Evolutionary conservation across 805 yeast species (phyloP).

Genomic region (Hanseniaspora osmophila): DNA sequence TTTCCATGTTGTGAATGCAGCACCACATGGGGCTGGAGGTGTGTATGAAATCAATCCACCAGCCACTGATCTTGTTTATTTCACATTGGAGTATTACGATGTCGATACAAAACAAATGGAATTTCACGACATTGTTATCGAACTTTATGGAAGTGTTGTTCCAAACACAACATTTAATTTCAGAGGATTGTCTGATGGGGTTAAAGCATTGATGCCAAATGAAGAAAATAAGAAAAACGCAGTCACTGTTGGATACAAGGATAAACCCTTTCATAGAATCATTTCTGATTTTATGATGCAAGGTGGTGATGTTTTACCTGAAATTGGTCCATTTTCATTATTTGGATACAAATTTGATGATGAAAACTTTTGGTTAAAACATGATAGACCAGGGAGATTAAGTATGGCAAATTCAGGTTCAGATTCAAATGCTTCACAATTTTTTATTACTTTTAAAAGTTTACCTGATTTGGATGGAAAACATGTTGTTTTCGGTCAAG

Average conservation of each 20-base stretch:
- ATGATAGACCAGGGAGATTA: constrained; percentile 53
- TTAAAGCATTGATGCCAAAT: constrained; percentile 21
- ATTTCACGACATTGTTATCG: constrained; percentile 32
- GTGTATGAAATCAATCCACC: constrained; percentile 24
- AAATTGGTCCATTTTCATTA: constrained; percentile 69
- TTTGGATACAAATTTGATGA: constrained; percentile 63
- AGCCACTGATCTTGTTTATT: constrained; percentile 13
- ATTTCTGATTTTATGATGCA: constrained; percentile 66
- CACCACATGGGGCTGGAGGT: constrained; percentile 1
- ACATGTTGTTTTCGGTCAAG: constrained; percentile 72
- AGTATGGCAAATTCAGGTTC: constrained; percentile 64
- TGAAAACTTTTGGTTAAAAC: constrained; percentile 59
- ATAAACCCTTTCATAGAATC: constrained; percentile 59
- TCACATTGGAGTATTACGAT: constrained; percentile 17
- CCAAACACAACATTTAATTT: constrained; percentile 55
- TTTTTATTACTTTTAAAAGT: constrained; percentile 48
- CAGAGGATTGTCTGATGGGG: constrained; percentile 33
- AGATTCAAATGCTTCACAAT: constrained; percentile 57
- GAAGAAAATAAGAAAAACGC: constrained; percentile 13
- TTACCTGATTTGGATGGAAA: constrained; percentile 37
- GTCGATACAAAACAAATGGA: constrained; percentile 6
- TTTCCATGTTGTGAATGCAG: background rate
- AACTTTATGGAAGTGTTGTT: constrained; percentile 49
- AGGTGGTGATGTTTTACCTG: constrained; percentile 75
- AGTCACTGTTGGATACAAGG: constrained; percentile 31